Evolutionary conservation across 352 stramenopile genomes (phyloP), one percentile per base, ranked within the genome.

Genomic region (Nothophytophthora sp.): DNA sequence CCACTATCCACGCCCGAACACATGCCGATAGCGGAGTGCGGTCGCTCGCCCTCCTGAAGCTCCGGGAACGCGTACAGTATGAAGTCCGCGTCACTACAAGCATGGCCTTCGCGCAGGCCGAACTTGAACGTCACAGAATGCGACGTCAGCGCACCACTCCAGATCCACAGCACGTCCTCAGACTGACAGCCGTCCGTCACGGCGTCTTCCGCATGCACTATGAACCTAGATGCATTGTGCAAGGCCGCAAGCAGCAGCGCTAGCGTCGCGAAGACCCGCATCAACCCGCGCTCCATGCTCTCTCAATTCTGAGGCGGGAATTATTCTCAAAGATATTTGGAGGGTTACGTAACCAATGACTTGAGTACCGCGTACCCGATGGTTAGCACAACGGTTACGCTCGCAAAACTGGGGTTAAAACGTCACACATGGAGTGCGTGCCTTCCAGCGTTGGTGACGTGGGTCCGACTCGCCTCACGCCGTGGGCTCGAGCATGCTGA

Each of bases 41-140:
- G 73, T 35, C 73, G 73, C 37, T 89, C 77, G 19, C 36, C 40
- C 16, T 63, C 52, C 15, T 44, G 36, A 4, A 81, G 58, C 47
- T 75, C 59, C 0, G 81, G 77, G 33, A 81, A 78, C 24, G 70
- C 71, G 50, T 76, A 81, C 40, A 91, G 54, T 20, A 89, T 45
- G 34, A 91, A 81, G 50, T 81, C 59, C 35, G 59, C 52, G 45
- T 76, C 70, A 6, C 22, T 24, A 51, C 81, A 92, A 16, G 39
- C 27, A 50, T 86, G 68, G 42, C 73, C 73, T 32, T 72, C 62
- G 44, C 67, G 68, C 54, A 92, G 67, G 29, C 81, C 81, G 36
- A 90, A 62, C 38, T 86, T 87, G 55, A 92, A 89, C n/a, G 42
- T 66, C 25, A 92, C 58, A 3, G 79, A 89, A 24, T 77, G 65